Evolutionary conservation across 106 monocot genomes (phyloP), one percentile per base, ranked within the genome.

Genomic region (Platanthera zijinensis): DNA sequence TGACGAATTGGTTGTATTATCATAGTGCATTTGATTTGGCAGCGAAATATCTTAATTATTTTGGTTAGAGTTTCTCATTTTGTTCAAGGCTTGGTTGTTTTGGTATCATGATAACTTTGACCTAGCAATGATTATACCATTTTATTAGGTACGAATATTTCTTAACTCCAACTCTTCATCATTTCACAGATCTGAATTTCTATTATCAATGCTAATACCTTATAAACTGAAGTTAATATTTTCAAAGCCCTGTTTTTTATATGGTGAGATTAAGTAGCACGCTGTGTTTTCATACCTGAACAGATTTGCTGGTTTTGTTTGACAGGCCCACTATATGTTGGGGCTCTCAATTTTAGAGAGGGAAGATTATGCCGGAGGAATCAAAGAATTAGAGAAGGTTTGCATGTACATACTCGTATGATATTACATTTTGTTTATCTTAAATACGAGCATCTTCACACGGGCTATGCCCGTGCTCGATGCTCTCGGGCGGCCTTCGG

Each of bases 381-480:
- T 90, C 78, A 90, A 84, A 74, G 79, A 90, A 72, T 68, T 93
- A 50, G 84, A 86, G 73, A 93, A 88, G 89, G 93, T 86, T 48
- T 66, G 78, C 9, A 49, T 17, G 67, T 18, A 10, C 48, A 72
- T 5, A 51, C 32, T 66, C 66, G 1, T 66, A 32, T 32, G 66
- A 66, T 66, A 66, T 66, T 66, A 11, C 17, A 1, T 32, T 3
- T 66, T 30, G 30, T 66, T 30, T 2, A 61, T 61, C 21, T 61
- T 21, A 2, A 61, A 61, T 61, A 8, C 25, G 25, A 25, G 25
- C 25, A 25, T 25, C 25, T 25, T 25, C 25, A 25, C 25, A 25
- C 25, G 0, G 25, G 25, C 25, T 25, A 25, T 0, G 25, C 25
- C 25, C 25, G 25, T 25, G 25, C 25, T 25, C 25, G 25, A 25